These are phyloP conservation scores for Saccharomycopsis fodiens DNA, from an alignment of 805 yeast genomes.

Conservation along the genomic window DNA sequence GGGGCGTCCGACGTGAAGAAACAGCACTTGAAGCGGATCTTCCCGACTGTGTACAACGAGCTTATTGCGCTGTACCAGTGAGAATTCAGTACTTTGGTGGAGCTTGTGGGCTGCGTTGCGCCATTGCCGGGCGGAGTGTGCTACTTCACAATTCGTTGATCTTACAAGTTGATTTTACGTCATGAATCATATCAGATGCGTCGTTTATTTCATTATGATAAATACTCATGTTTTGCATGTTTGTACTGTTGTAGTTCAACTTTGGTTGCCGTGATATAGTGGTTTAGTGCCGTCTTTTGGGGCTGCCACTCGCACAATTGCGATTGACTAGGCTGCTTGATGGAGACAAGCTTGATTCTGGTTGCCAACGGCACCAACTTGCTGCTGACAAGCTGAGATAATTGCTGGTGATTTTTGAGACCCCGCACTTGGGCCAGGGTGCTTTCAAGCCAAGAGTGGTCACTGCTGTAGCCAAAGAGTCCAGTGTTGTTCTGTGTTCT, in stretches of 20 bases:
- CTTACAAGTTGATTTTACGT: too few relatives aligned
- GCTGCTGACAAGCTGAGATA: background rate
- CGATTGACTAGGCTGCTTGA: background rate
- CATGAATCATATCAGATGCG: too few relatives aligned
- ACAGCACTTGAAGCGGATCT: slow-evolving; percentile 29
- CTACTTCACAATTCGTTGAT: too few relatives aligned
- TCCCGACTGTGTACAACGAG: background rate
- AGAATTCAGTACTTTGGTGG: too few relatives aligned
- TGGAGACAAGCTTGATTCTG: background rate
- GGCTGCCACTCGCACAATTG: slow-evolving; percentile 10
- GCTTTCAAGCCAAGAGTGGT: background rate
- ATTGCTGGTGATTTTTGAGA: background rate
- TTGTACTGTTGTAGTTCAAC: background rate
- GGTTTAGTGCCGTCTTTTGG: background rate
- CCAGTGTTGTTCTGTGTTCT: background rate
- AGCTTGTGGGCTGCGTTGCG: too few relatives aligned
- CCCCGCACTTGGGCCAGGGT: background rate
- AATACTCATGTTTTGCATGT: too few relatives aligned
- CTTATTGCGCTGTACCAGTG: background rate
- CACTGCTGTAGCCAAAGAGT: background rate
- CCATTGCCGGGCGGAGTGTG: too few relatives aligned
- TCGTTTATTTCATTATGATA: too few relatives aligned
- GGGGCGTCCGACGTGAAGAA: slow-evolving; percentile 36
- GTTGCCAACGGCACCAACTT: slow-evolving; percentile 1
- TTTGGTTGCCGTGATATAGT: slow-evolving; percentile 3